These are phyloP conservation scores for Apiospora kogelbergensis DNA, from an alignment of 2,329 filamentous ascomycete species.

Conservation along the genomic window DNA sequence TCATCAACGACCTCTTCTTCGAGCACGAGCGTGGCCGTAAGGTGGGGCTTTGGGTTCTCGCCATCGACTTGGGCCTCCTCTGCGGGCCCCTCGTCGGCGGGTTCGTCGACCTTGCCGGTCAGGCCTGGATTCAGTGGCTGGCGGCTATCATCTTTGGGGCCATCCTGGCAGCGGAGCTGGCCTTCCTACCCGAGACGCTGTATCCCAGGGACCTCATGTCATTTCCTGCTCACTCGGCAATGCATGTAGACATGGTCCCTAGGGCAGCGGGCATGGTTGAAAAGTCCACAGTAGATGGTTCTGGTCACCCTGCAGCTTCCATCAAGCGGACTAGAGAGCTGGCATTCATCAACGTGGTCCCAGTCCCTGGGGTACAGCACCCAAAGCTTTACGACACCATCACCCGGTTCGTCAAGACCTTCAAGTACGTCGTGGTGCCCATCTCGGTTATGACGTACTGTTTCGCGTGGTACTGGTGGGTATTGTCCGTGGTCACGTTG, in stretches of 20 bases:
- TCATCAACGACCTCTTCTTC: slow-evolving; percentile 56
- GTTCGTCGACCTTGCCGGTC: slow-evolving; percentile 46
- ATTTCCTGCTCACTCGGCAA: slow-evolving; percentile 15
- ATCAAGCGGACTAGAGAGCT: slow-evolving; percentile 41
- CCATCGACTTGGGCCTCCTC: slow-evolving; percentile 52
- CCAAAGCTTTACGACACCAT: slow-evolving; percentile 47
- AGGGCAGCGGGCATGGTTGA: neutral
- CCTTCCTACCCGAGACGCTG: slow-evolving; percentile 55
- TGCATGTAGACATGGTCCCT: no score
- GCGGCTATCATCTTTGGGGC: slow-evolving; percentile 51
- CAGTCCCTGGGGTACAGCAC: slow-evolving; percentile 50
- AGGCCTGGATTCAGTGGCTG: slow-evolving; percentile 55
- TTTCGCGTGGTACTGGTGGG: slow-evolving; percentile 59
- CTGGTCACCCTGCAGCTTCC: slow-evolving; percentile 10
- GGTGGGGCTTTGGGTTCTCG: slow-evolving; percentile 56
- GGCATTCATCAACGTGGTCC: slow-evolving; percentile 43
- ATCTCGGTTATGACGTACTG: slow-evolving; percentile 48
- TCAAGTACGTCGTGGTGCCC: slow-evolving; percentile 44
- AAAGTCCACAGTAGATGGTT: neutral
- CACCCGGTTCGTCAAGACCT: slow-evolving; percentile 46
- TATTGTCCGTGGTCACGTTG: slow-evolving; percentile 52
- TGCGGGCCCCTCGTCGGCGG: slow-evolving; percentile 47
- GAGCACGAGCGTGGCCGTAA: slow-evolving; percentile 56
- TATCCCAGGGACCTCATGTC: slow-evolving; percentile 53
- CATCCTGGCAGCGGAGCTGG: slow-evolving; percentile 46